phyloP scores from a whole-genome alignment of 768 basidiomycete genomes.

The Serpula lacrymans region DNA sequence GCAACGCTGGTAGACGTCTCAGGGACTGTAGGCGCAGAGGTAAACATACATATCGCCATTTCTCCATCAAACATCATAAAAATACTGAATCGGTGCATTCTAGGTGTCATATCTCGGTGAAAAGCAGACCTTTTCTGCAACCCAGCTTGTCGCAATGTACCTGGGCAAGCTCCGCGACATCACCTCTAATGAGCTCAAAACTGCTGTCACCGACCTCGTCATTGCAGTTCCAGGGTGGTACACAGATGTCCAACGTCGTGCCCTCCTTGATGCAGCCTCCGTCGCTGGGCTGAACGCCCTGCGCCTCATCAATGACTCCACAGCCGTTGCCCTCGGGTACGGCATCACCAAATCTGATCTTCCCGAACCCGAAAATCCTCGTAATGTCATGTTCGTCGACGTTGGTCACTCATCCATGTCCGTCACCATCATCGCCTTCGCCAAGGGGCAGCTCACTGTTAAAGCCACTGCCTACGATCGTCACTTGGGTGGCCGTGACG shows the following conservation, averaged over 20 bases:
- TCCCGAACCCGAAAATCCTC: constrained; percentile 76
- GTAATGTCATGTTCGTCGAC: constrained; percentile 92
- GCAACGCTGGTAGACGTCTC: constrained; percentile 81
- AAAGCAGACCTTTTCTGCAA: constrained; percentile 71
- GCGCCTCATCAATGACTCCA: constrained; percentile 95
- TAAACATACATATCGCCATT: constrained; percentile 33
- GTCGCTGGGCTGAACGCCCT: constrained; percentile 90
- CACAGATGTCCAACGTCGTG: constrained; percentile 90
- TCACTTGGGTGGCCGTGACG: constrained; percentile 93
- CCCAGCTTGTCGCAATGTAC: constrained; percentile 91
- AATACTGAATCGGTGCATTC: constrained; percentile 8
- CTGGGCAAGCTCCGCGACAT: constrained; percentile 89
- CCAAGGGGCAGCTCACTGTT: constrained; percentile 87
- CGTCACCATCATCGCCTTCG: constrained; percentile 85
- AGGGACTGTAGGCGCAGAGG: constrained; percentile 84
- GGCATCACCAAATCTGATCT: constrained; percentile 99
- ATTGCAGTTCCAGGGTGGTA: constrained; percentile 97
- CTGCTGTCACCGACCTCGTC: constrained; percentile 84
- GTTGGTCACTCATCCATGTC: constrained; percentile 92
- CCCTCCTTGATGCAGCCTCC: constrained; percentile 82
- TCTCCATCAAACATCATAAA: constrained; percentile 3
- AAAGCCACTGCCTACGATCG: constrained; percentile 89
- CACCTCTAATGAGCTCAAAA: constrained; percentile 81
- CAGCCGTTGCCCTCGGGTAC: constrained; percentile 93
- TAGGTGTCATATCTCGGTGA: constrained; percentile 92